A percentile compares a stretch with the other conserved stretches of the same genome.
Conservation (phyloP, 805 yeast genomes). For the Candida lessepsii region DNA sequence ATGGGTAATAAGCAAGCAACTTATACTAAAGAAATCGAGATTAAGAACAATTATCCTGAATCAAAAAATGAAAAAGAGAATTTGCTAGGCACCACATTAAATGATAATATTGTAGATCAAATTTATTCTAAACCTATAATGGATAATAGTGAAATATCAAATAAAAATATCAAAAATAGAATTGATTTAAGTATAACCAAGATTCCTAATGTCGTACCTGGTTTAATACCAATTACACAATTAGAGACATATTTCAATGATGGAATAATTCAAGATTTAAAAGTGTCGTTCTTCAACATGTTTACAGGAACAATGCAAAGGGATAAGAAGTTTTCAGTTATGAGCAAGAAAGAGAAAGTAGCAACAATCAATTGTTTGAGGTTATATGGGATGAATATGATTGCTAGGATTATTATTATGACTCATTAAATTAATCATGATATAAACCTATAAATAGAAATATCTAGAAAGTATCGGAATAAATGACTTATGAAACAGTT, state of each 20-base stretch:
- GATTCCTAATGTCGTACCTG: conserved; percentile 13
- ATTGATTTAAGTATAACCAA: conserved; percentile 12
- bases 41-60: background rate
- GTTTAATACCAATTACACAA: conserved; percentile 14
- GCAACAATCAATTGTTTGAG: conserved; percentile 10
- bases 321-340: conserved; percentile 3
- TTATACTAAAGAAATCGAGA: conserved; percentile 3
- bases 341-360: conserved; percentile 7
- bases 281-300: conserved; percentile 1
- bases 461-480: no score
- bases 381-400: conserved; percentile 8
- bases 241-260: conserved; percentile 7
- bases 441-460: no score
- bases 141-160: conserved; percentile 19
- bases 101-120: conserved; percentile 21
- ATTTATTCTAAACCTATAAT: conserved; percentile 18
- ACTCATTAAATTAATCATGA: background rate
- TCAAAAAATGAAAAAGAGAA: background rate
- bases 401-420: conserved; percentile 7
- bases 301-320: conserved; percentile 8
- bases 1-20: conserved; percentile 16
- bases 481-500: no score
- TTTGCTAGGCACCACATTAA: background rate
- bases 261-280: background rate
- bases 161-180: conserved; percentile 13